These are phyloP conservation scores for Solanum megistacrolobum DNA, from an alignment of 257 asterid genomes.

Conservation along the genomic window DNA sequence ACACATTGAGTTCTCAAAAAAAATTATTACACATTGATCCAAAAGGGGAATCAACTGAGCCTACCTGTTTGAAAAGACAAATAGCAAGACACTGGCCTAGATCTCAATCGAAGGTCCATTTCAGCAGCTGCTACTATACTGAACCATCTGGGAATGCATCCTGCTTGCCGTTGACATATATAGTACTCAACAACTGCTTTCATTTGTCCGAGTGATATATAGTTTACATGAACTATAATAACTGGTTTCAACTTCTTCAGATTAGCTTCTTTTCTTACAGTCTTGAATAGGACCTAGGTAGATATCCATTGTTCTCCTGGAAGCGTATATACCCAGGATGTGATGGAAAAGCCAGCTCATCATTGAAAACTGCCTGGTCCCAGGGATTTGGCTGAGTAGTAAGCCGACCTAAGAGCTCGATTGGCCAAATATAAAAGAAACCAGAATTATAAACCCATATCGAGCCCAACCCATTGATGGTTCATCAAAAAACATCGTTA, in stretches of 20 bases:
- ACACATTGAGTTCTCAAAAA: background rate
- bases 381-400: slow-evolving; percentile 4
- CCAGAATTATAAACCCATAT: slow-evolving; percentile 22
- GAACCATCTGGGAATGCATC: slow-evolving; percentile 21
- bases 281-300: slow-evolving; percentile 18
- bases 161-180: slow-evolving; percentile 11
- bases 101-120: background rate
- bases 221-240: slow-evolving; percentile 10
- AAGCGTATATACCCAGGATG: slow-evolving; percentile 17
- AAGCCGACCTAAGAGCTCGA: slow-evolving; percentile 15
- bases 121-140: background rate
- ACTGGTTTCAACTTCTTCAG: slow-evolving; percentile 19
- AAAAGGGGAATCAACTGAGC: background rate
- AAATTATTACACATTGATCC: background rate
- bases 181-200: slow-evolving; percentile 18
- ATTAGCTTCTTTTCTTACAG: slow-evolving; percentile 6
- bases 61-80: slow-evolving; percentile 1
- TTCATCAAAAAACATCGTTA: slow-evolving; percentile 16
- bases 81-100: background rate
- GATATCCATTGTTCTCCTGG: slow-evolving; percentile 20
- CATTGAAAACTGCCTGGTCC: slow-evolving; percentile 24
- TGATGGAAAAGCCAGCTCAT: slow-evolving; percentile 13
- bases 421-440: slow-evolving; percentile 15
- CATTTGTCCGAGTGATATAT: slow-evolving; percentile 16
- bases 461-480: slow-evolving; percentile 22